Conservation (phyloP, 805 yeast species). For the Lipomyces lipofer region DNA sequence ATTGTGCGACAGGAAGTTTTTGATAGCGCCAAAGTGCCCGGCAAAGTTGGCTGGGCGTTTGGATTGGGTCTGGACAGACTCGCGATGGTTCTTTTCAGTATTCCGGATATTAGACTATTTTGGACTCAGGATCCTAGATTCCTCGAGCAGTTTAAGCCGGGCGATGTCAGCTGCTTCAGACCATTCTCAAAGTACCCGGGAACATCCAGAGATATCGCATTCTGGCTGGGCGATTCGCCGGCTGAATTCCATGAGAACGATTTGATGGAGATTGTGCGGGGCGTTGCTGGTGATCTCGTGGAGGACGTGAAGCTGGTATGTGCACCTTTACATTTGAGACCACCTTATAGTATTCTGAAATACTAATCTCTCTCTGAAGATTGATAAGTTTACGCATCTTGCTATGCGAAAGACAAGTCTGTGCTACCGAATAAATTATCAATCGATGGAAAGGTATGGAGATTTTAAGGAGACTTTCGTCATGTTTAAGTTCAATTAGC, state of each 20-base stretch:
- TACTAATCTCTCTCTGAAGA: constrained; percentile 5
- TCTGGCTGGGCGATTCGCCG: constrained; percentile 60
- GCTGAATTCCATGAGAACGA: constrained; percentile 74
- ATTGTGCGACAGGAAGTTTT: constrained; percentile 78
- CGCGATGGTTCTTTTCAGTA: constrained; percentile 92
- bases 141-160: constrained; percentile 64
- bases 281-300: constrained; percentile 78
- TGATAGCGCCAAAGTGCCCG: constrained; percentile 61
- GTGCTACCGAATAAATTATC: constrained; percentile 89
- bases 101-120: constrained; percentile 90
- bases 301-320: constrained; percentile 67
- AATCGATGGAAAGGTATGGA: constrained; percentile 72
- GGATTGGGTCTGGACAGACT: constrained; percentile 93
- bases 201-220: constrained; percentile 81
- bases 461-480: not conserved
- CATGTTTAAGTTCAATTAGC: not conserved
- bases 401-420: constrained; percentile 73
- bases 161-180: constrained; percentile 67
- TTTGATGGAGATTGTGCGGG: constrained; percentile 87
- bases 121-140: constrained; percentile 88
- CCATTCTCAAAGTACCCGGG: constrained; percentile 94
- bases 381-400: constrained; percentile 85
- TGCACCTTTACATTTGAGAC: not conserved
- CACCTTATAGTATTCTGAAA: not conserved
- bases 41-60: constrained; percentile 91